Evolutionary conservation across 2,329 filamentous ascomycete genomes (phyloP).

Genomic region (Fusarium pseudoanthophilum): DNA sequence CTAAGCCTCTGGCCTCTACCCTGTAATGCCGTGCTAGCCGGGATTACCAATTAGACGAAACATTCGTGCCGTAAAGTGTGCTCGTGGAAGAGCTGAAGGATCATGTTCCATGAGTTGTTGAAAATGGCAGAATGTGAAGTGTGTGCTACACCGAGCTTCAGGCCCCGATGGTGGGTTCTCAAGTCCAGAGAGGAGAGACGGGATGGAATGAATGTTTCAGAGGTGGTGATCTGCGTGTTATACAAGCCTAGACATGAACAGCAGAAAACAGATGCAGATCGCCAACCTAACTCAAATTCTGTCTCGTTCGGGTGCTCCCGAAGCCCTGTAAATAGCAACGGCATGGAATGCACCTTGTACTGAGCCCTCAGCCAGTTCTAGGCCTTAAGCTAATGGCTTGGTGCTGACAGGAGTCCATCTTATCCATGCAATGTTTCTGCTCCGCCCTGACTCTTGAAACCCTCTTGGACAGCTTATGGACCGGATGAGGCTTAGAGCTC

Average conservation of each 20-base stretch:
- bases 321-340: slow-evolving; percentile 14
- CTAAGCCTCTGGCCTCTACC: slow-evolving; percentile 7
- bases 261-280: background rate
- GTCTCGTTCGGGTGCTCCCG: slow-evolving; percentile 25
- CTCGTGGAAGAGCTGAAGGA: background rate
- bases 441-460: slow-evolving; percentile 25
- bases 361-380: slow-evolving; percentile 25
- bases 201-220: slow-evolving; percentile 5
- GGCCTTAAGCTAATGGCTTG: slow-evolving; percentile 16
- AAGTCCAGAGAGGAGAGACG: background rate
- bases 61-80: background rate
- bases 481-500: slow-evolving; percentile 32
- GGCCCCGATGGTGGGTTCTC: background rate
- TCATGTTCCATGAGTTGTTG: background rate
- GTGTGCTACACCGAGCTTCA: background rate
- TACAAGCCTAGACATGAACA: background rate
- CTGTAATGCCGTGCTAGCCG: slow-evolving; percentile 8
- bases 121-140: background rate
- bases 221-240: background rate
- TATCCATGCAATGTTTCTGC: slow-evolving; percentile 25
- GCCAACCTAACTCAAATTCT: background rate
- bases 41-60: background rate
- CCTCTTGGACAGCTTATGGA: background rate
- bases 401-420: slow-evolving; percentile 24
- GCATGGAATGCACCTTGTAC: background rate